Percentiles rank a stretch among this genome's conserved stretches.
Evolutionary conservation across 2,329 filamentous ascomycete genomes (phyloP).

Genomic region (Coniella vitis): DNA sequence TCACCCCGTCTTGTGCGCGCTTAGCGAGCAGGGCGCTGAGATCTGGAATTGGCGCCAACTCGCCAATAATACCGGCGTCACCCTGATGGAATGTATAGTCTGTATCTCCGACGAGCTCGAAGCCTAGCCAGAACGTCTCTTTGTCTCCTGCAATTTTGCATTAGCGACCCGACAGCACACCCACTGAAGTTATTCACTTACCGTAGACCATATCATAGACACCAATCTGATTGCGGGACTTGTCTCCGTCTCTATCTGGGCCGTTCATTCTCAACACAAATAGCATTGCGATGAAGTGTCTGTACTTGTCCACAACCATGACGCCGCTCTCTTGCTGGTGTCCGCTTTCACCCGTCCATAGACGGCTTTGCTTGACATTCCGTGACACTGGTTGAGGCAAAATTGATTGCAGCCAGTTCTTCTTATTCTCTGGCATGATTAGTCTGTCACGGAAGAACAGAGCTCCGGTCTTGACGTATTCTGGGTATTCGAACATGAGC

Average conservation of each 20-base stretch:
- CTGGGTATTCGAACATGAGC: constrained; percentile 34
- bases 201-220: constrained; percentile 41
- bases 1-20: background rate
- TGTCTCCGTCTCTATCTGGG: constrained; percentile 35
- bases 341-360: constrained; percentile 30
- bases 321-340: constrained; percentile 40
- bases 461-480: constrained; percentile 34
- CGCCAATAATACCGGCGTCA: constrained; percentile 28
- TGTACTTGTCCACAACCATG: constrained; percentile 39
- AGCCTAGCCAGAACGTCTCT: constrained; percentile 44
- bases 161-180: background rate
- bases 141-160: constrained; percentile 33
- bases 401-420: constrained; percentile 33
- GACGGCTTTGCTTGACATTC: constrained; percentile 29
- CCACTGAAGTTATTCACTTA: constrained; percentile 18
- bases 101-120: constrained; percentile 35
- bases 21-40: background rate
- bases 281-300: constrained; percentile 36
- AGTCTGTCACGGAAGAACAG: constrained; percentile 40
- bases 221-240: constrained; percentile 27
- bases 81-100: constrained; percentile 38
- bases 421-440: constrained; percentile 31
- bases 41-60: background rate
- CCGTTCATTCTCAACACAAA: constrained; percentile 34
- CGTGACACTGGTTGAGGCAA: constrained; percentile 35